Percentiles rank a stretch among this genome's conserved stretches.
These are phyloP conservation scores for Capronia americana DNA, from an alignment of 2,329 filamentous ascomycete genomes.

Conservation along the genomic window DNA sequence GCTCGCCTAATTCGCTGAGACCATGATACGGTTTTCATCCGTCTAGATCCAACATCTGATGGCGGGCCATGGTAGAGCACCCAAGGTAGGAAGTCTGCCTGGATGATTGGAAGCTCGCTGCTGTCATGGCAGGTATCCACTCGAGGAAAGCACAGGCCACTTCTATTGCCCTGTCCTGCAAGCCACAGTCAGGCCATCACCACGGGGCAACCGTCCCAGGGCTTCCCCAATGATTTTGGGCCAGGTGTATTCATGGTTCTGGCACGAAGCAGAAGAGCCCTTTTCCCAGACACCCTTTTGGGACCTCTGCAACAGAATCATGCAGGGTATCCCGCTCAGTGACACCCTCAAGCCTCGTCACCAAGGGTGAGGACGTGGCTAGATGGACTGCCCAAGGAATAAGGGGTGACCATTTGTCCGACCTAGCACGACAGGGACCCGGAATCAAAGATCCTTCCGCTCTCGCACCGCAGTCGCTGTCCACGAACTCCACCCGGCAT, in stretches of 20 bases:
- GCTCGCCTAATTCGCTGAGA: not conserved
- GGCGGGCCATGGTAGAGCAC: not conserved
- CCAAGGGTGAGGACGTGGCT: not conserved
- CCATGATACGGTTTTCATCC: not conserved
- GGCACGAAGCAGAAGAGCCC: not conserved
- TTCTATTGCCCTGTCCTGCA: conserved; percentile 5
- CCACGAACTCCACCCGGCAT: not conserved
- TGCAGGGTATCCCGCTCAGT: not conserved
- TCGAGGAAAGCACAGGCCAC: conserved; percentile 10
- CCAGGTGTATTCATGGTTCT: not conserved
- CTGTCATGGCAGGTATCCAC: conserved; percentile 1
- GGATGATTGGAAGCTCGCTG: not conserved
- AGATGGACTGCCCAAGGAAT: not conserved
- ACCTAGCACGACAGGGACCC: not conserved
- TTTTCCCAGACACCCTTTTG: not conserved
- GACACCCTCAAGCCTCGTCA: not conserved
- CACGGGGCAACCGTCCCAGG: conserved; percentile 1
- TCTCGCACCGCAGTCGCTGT: not conserved
- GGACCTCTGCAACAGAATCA: not conserved
- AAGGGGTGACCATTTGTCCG: not conserved
- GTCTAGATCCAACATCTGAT: not conserved
- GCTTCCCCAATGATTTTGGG: not conserved
- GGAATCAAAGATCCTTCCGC: not conserved
- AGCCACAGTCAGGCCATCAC: conserved; percentile 22
- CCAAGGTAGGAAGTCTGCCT: not conserved